Evolutionary conservation across 2,329 filamentous ascomycete genomes (phyloP), one percentile per base, ranked within the genome.

Genomic region (Emmonsiellopsis sp.): DNA sequence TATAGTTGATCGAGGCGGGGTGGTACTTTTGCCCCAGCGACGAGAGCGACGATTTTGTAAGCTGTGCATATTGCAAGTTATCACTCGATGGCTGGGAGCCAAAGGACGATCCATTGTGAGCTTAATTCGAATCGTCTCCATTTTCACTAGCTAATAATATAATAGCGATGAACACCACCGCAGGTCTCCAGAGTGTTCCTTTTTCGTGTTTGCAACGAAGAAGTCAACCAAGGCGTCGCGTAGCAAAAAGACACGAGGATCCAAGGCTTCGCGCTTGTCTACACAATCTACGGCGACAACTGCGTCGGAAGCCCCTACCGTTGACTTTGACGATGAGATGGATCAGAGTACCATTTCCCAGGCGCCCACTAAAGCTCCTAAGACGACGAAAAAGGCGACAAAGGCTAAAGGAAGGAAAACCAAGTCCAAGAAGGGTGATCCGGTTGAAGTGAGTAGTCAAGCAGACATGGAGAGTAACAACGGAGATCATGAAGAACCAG

Each of bases 11-110:
- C 36, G 88, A 92, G 59, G 88, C 89, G 32, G 93, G 93, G 9
- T 98, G 92, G 91, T 90, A 87, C 65, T 96, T 91, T 71, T 94
- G 90, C 27, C 91, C 93, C 0, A 88, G 83, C 5, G 73, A 81
- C 43, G 89, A 92, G 43, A 88, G 84, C 10, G 85, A 93, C 59
- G 93, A 98, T 68, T 88, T 92, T 73, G 88, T 88, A 8, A 93
- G 87, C 9, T 98, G 93, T 67, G 80, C 87, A 32, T 96, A 97
- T 71, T 98, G 93, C 73, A 83, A 87, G 54, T 73, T 97, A 13
- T 89, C 86, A 9, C 79, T 98, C 9, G 92, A 97, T 68, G 90
- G 90, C 6, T 98, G 94, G 93, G 93, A 97, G 65, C 85, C 86
- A 1, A 84, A 85, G 55, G 93, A 98, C 68, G 88, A 95, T 65